phyloP scores from a whole-genome alignment of 208 protist species.

The Wallacemonas sp. region DNA sequence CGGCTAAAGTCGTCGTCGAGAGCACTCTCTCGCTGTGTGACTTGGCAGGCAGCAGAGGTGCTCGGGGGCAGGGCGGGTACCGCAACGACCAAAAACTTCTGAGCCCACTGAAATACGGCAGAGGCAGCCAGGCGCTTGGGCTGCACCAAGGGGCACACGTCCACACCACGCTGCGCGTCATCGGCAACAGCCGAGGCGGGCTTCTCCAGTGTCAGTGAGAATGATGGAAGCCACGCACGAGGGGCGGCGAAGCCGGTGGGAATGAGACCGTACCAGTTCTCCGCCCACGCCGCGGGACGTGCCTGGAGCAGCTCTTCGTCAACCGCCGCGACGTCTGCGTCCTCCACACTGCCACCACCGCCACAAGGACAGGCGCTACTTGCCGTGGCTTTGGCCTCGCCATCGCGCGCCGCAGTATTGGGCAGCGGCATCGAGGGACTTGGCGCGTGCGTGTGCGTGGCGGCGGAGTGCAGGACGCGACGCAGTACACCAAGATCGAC shows the following conservation, averaged over 20 bases:
- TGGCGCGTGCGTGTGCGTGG: neutral
- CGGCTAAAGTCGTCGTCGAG: neutral
- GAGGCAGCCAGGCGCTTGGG: neutral
- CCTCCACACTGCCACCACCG: neutral
- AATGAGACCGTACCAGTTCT: neutral
- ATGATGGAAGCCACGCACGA: neutral
- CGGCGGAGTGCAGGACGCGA: neutral
- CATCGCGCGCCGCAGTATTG: neutral
- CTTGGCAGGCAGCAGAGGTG: neutral
- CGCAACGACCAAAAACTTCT: conserved; percentile 33
- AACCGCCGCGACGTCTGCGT: too few relatives aligned
- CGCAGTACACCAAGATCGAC: conserved; percentile 1
- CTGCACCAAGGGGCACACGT: neutral
- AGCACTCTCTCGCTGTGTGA: neutral
- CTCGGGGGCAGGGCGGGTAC: neutral
- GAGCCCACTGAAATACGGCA: conserved; percentile 31
- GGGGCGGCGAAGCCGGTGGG: neutral
- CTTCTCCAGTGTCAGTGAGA: neutral
- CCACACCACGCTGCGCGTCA: neutral
- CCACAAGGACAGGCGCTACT: neutral
- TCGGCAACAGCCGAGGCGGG: neutral
- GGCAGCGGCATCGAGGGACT: too few relatives aligned
- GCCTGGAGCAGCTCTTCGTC: conserved; percentile 1
- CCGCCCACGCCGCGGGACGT: conserved; percentile 1
- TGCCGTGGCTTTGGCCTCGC: neutral